Conservation (phyloP, 306 rosid species). For the Potentilla sterilis region DNA sequence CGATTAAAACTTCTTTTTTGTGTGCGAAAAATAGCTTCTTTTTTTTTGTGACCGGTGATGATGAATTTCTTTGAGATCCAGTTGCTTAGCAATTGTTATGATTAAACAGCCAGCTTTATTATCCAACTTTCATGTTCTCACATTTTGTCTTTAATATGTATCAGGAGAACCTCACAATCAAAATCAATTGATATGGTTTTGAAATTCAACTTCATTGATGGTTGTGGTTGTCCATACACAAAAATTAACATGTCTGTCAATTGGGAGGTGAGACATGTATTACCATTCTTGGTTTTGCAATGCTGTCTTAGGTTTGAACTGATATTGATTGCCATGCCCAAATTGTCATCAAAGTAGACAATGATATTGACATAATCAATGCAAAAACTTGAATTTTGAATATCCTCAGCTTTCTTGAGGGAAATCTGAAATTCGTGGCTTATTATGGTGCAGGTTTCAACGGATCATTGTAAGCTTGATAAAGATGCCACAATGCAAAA, state of each 20-base stretch:
- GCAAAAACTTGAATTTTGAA: neutral
- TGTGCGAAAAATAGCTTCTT: neutral
- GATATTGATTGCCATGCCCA: neutral
- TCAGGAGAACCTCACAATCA: slow-evolving; percentile 68
- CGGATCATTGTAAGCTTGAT: slow-evolving; percentile 57
- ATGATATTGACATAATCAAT: neutral
- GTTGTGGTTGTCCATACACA: slow-evolving; percentile 66
- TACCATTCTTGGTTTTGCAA: neutral
- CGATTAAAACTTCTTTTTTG: neutral
- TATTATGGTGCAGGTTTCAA: slow-evolving; percentile 48
- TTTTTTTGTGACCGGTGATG: neutral
- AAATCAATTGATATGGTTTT: slow-evolving; percentile 83
- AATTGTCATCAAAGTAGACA: neutral
- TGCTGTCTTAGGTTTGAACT: neutral
- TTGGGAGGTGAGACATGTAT: slow-evolving; percentile 60
- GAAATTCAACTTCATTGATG: slow-evolving; percentile 77
- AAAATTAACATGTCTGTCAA: slow-evolving; percentile 73
- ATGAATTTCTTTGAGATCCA: neutral
- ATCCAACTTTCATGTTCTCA: slow-evolving; percentile 12
- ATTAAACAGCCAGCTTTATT: slow-evolving; percentile 2
- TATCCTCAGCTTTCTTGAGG: neutral
- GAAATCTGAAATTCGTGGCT: neutral
- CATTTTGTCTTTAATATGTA: slow-evolving; percentile 31
- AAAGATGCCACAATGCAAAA: slow-evolving; percentile 61
- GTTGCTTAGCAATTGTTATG: neutral